Conservation (phyloP, 331 rosid species). For the Arachis monticola region DNA sequence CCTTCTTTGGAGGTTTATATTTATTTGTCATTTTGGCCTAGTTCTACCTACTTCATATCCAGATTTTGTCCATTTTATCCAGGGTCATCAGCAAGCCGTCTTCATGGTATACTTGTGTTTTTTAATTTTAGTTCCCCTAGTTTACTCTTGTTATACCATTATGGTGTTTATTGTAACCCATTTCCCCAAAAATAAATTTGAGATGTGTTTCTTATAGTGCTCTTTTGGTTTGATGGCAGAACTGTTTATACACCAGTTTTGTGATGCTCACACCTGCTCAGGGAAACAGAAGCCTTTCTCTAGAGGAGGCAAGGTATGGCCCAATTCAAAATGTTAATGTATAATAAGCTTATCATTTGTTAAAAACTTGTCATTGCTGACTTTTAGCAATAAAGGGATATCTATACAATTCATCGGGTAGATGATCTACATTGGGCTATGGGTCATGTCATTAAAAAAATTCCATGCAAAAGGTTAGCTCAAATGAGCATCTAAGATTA, state of each 20-base stretch:
- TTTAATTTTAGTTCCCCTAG: too few relatives aligned
- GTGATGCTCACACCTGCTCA: too few relatives aligned
- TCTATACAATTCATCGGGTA: too few relatives aligned
- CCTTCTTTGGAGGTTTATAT: slow-evolving; percentile 6
- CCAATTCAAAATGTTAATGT: slow-evolving; percentile 15
- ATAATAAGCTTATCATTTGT: slow-evolving; percentile 3
- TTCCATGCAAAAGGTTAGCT: slow-evolving; percentile 1
- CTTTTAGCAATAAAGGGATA: too few relatives aligned
- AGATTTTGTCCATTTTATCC: slow-evolving; percentile 33
- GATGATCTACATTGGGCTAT: too few relatives aligned
- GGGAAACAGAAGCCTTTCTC: slow-evolving; percentile 3
- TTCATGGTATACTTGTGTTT: slow-evolving; percentile 51
- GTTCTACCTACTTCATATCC: slow-evolving; percentile 21
- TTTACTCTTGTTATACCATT: too few relatives aligned
- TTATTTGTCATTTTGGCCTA: background rate
- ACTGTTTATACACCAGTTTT: too few relatives aligned
- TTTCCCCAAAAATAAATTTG: too few relatives aligned
- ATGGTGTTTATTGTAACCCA: too few relatives aligned
- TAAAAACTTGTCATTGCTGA: slow-evolving; percentile 32
- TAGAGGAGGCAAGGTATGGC: slow-evolving; percentile 79
- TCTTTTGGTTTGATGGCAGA: too few relatives aligned
- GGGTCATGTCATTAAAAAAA: too few relatives aligned
- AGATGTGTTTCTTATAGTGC: too few relatives aligned
- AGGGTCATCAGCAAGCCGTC: slow-evolving; percentile 79
- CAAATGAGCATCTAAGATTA: slow-evolving; percentile 21